Conservation (phyloP, 768 basidiomycete genomes). For the Termitomyces sp. region DNA sequence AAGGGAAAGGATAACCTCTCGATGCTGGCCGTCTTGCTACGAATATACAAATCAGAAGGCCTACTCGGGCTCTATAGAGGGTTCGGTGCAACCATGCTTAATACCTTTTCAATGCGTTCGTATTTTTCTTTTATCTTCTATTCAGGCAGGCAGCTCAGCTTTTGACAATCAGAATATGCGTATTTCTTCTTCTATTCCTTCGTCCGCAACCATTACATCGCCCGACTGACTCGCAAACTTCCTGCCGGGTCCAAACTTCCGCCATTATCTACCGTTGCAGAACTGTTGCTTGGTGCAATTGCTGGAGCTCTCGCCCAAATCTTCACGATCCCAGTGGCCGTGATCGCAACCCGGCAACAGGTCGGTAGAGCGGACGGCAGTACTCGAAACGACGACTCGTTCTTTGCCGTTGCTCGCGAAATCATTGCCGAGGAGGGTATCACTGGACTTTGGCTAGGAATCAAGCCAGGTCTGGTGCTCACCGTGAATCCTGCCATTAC, state of each 20-base stretch:
- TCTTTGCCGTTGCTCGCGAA: conserved; percentile 77
- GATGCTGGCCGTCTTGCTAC: conserved; percentile 62
- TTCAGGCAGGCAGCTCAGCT: conserved; percentile 3
- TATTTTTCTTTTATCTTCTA: conserved; percentile 18
- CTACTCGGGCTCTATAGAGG: conserved; percentile 83
- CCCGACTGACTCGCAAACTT: conserved; percentile 58
- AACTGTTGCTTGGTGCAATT: conserved; percentile 84
- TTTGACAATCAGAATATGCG: conserved; percentile 73
- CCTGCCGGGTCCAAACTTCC: conserved; percentile 61
- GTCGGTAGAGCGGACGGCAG: conserved; percentile 50
- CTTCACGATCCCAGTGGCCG: conserved; percentile 96
- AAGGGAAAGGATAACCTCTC: conserved; percentile 55
- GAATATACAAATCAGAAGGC: conserved; percentile 81
- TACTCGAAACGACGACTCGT: conserved; percentile 56
- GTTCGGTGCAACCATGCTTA: conserved; percentile 95
- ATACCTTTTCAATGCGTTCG: conserved; percentile 96
- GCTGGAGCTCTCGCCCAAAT: conserved; percentile 96
- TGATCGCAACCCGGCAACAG: conserved; percentile 97
- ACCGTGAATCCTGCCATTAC: conserved; percentile 98
- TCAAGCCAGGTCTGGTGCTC: conserved; percentile 90
- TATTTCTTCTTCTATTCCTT: conserved; percentile 99
- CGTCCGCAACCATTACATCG: conserved; percentile 81
- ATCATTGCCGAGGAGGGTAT: conserved; percentile 90
- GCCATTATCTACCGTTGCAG: conserved; percentile 70
- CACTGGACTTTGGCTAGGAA: conserved; percentile 87